Percentiles rank a stretch among this genome's conserved stretches.
These are phyloP conservation scores for Fraxinus velutina DNA, from an alignment of 305 asterid genomes.

Conservation along the genomic window DNA sequence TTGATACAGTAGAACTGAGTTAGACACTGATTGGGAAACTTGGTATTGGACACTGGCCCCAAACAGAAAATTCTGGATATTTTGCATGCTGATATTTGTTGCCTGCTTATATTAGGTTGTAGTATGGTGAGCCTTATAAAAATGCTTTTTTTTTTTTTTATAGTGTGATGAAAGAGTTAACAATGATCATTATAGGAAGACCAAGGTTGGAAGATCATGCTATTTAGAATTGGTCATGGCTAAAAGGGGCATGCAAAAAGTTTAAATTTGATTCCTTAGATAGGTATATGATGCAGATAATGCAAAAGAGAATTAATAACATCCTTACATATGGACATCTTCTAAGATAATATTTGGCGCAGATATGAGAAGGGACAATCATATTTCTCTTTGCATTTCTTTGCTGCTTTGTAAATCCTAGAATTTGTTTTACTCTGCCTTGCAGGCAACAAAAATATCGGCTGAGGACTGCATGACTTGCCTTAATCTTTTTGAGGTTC, in stretches of 20 bases:
- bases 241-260: not conserved
- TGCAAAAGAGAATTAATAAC: not conserved
- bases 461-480: conserved; percentile 78
- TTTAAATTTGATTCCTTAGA: not conserved
- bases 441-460: conserved; percentile 84
- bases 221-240: conserved; percentile 12
- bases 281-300: not conserved
- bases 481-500: conserved; percentile 76
- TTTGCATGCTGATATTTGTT: not conserved
- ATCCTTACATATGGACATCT: not conserved
- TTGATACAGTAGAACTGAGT: not conserved
- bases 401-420: not conserved
- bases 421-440: conserved; percentile 20
- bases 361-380: conserved; percentile 3
- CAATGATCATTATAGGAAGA: not conserved
- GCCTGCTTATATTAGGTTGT: not conserved
- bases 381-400: not conserved
- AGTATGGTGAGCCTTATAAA: not conserved
- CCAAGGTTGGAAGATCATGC: conserved; percentile 10
- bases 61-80: not conserved
- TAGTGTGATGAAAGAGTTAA: not conserved
- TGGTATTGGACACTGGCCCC: not conserved
- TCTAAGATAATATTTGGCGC: not conserved
- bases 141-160: not conserved
- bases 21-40: not conserved